A percentile compares a stretch with the other conserved stretches of the same genome.
Conservation (phyloP, 2,329 filamentous ascomycete genomes). For the Cercospora zeina region DNA sequence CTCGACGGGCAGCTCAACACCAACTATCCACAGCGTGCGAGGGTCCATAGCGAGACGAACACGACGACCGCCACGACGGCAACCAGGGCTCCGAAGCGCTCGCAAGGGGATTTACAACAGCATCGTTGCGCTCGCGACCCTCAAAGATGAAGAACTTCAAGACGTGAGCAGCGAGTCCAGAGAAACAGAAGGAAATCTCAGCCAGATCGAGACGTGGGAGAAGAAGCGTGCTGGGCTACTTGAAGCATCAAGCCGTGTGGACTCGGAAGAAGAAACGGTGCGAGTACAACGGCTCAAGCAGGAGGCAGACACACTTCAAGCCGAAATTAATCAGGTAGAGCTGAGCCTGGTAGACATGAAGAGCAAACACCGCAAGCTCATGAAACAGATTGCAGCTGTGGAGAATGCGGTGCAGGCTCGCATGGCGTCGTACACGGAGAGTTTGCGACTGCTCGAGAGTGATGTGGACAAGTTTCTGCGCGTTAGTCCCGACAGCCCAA, state of each 20-base stretch:
- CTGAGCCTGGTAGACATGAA: constrained; percentile 63
- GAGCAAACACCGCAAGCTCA: constrained; percentile 59
- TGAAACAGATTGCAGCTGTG: constrained; percentile 61
- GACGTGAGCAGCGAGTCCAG: constrained; percentile 59
- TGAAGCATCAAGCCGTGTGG: constrained; percentile 57
- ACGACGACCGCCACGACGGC: constrained; percentile 57
- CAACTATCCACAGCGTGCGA: constrained; percentile 47
- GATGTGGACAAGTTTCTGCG: constrained; percentile 61
- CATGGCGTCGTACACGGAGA: constrained; percentile 69
- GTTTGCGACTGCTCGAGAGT: constrained; percentile 64
- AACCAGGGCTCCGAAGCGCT: constrained; percentile 60
- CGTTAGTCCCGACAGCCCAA: constrained; percentile 21
- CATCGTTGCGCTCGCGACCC: constrained; percentile 63
- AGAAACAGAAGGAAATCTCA: constrained; percentile 59
- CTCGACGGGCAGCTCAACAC: constrained; percentile 54
- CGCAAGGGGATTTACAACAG: constrained; percentile 64
- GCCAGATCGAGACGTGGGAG: constrained; percentile 60
- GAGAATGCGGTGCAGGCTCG: constrained; percentile 68
- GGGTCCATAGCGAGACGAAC: constrained; percentile 38
- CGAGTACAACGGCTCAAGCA: constrained; percentile 54
- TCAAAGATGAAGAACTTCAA: constrained; percentile 69
- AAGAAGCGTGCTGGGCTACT: constrained; percentile 58
- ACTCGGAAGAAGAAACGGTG: constrained; percentile 59
- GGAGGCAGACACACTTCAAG: constrained; percentile 56
- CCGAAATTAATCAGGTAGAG: constrained; percentile 67